phyloP scores from a whole-genome alignment of 2,329 filamentous ascomycete species.

The Xylaria sp. region DNA sequence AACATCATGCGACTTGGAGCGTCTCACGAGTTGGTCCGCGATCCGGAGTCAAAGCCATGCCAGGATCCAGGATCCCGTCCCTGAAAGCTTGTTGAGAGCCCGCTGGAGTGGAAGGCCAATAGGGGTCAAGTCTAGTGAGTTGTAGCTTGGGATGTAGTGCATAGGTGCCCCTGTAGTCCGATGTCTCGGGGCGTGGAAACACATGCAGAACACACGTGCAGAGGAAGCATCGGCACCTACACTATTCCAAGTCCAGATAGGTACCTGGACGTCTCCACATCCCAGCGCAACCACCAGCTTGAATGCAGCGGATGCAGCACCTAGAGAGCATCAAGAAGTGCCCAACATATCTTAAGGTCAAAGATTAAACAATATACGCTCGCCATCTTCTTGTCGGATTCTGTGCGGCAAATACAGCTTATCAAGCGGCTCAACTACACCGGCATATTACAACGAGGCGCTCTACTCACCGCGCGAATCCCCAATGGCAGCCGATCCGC shows the following conservation, averaged over 20 bases:
- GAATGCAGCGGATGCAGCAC: not conserved
- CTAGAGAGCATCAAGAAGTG: not conserved
- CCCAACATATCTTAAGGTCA: not conserved
- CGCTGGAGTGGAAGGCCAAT: slow-evolving; percentile 18
- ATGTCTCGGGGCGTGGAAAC: not conserved
- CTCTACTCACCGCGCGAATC: not conserved
- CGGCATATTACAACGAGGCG: not conserved
- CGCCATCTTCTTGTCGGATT: not conserved
- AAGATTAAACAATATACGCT: not conserved
- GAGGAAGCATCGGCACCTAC: not conserved
- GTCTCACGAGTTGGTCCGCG: slow-evolving; percentile 12
- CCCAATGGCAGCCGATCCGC: slow-evolving; percentile 46
- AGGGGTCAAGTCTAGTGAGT: slow-evolving; percentile 9
- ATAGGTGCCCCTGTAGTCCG: not conserved
- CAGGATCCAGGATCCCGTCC: not conserved
- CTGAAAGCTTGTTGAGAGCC: slow-evolving; percentile 18
- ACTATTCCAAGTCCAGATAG: not conserved
- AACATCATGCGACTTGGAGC: slow-evolving; percentile 8
- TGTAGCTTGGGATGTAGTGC: not conserved
- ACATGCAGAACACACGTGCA: slow-evolving; percentile 19
- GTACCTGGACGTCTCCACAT: not conserved
- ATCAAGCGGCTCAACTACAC: not conserved
- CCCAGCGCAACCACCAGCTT: slow-evolving; percentile 14
- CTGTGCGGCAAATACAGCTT: not conserved
- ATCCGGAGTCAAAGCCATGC: not conserved